A percentile compares a stretch with the other conserved stretches of the same genome.
phyloP scores from a whole-genome alignment of 495 filamentous ascomycete genomes.

The Xylaria telfairii region DNA sequence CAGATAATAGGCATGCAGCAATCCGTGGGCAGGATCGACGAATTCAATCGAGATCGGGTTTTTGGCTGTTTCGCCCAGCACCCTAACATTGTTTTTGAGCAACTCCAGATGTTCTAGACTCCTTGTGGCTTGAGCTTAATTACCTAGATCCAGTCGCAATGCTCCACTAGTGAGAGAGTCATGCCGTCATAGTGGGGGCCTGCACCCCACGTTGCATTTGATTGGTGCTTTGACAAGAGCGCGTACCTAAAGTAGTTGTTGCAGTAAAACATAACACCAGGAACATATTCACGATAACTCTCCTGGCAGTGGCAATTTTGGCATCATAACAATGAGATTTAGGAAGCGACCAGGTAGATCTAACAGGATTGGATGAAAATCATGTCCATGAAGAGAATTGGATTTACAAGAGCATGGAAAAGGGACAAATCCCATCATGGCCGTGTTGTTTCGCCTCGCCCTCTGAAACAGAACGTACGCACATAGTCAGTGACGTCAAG shows the following conservation, averaged over 20 bases:
- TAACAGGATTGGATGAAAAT: neutral
- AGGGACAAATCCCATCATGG: neutral
- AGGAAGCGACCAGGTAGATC: neutral
- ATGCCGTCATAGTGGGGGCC: constrained; percentile 4
- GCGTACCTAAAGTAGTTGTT: neutral
- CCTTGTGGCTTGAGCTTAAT: constrained; percentile 10
- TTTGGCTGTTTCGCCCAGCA: neutral
- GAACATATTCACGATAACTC: neutral
- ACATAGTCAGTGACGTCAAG: constrained; percentile 20
- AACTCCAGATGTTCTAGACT: constrained; percentile 7
- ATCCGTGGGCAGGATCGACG: constrained; percentile 15
- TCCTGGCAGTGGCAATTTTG: neutral
- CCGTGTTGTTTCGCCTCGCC: neutral
- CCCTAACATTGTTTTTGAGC: neutral
- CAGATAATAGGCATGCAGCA: neutral
- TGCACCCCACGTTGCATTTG: neutral
- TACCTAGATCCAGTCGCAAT: neutral
- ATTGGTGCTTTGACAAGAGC: neutral
- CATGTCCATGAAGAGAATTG: neutral
- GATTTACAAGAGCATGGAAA: neutral
- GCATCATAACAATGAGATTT: neutral
- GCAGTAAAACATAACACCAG: neutral
- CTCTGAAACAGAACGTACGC: neutral
- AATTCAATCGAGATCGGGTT: constrained; percentile 12
- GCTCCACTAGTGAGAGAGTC: neutral